These are phyloP conservation scores for Chytriomyces sp. DNA, from an alignment of 192 early-diverging fungal species.

Conservation along the genomic window DNA sequence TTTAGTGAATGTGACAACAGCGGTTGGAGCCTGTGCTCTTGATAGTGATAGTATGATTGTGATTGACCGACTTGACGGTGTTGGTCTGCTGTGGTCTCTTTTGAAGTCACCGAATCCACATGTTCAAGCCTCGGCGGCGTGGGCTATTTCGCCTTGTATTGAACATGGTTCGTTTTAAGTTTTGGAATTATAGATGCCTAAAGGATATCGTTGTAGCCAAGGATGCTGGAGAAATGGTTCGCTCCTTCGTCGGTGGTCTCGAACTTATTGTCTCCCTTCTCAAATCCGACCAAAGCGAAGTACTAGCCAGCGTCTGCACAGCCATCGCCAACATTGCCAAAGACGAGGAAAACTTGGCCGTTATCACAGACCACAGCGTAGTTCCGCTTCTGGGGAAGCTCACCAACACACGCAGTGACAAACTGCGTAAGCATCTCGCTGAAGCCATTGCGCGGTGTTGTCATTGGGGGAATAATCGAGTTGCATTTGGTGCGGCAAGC, in stretches of 20 bases:
- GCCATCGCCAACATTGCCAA: slow-evolving; percentile 71
- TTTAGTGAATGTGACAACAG: slow-evolving; percentile 65
- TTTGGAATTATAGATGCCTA: neutral
- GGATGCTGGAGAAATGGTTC: slow-evolving; percentile 71
- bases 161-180: slow-evolving; percentile 55
- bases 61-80: slow-evolving; percentile 65
- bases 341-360: slow-evolving; percentile 70
- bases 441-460: slow-evolving; percentile 68
- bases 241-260: slow-evolving; percentile 68
- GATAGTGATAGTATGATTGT: slow-evolving; percentile 67
- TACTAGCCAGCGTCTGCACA: slow-evolving; percentile 64
- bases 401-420: slow-evolving; percentile 61
- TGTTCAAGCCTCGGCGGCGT: slow-evolving; percentile 66
- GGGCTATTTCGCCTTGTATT: slow-evolving; percentile 71
- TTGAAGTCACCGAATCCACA: slow-evolving; percentile 61
- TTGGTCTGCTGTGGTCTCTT: slow-evolving; percentile 67
- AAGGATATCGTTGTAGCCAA: slow-evolving; percentile 45
- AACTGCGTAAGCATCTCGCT: slow-evolving; percentile 61
- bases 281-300: slow-evolving; percentile 61
- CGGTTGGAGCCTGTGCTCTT: slow-evolving; percentile 62
- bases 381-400: slow-evolving; percentile 69
- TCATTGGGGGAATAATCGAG: slow-evolving; percentile 69
- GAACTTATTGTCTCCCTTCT: slow-evolving; percentile 68
- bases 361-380: slow-evolving; percentile 72
- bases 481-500: slow-evolving; percentile 61